These are phyloP conservation scores for Claviceps sp. DNA, from an alignment of 2,329 filamentous ascomycete species.

Conservation along the genomic window DNA sequence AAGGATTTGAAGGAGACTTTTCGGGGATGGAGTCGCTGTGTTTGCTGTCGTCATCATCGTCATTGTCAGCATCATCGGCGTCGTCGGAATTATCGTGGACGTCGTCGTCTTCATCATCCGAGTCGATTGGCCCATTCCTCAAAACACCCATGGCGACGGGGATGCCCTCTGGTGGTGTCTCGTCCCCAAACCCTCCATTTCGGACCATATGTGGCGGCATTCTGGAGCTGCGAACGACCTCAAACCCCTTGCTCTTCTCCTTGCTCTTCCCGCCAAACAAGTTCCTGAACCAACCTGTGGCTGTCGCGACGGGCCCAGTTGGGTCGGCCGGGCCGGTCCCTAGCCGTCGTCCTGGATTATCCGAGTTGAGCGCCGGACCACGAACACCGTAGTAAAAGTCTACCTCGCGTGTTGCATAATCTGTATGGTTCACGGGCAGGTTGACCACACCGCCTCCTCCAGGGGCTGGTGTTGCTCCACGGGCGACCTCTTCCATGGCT, in stretches of 20 bases:
- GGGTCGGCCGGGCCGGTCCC: slow-evolving; percentile 93
- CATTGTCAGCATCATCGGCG: not conserved
- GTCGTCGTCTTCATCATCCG: slow-evolving; percentile 37
- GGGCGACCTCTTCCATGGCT: slow-evolving; percentile 25
- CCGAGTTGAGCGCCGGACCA: slow-evolving; percentile 73
- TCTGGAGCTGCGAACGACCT: slow-evolving; percentile 81
- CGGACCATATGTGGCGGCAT: slow-evolving; percentile 61
- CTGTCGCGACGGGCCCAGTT: slow-evolving; percentile 78
- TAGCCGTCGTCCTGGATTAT: slow-evolving; percentile 66
- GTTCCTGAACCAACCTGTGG: slow-evolving; percentile 75
- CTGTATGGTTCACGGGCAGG: slow-evolving; percentile 48
- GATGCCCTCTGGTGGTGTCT: slow-evolving; percentile 53
- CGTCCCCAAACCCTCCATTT: slow-evolving; percentile 43
- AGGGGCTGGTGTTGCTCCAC: slow-evolving; percentile 31
- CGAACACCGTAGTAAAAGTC: slow-evolving; percentile 95
- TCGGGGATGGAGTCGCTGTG: slow-evolving; percentile 18
- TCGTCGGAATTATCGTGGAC: slow-evolving; percentile 8
- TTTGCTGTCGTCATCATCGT: slow-evolving; percentile 33
- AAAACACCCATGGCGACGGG: slow-evolving; percentile 50
- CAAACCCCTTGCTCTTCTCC: slow-evolving; percentile 91
- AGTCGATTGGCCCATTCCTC: slow-evolving; percentile 48
- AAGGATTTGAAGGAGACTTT: slow-evolving; percentile 12
- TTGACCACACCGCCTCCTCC: slow-evolving; percentile 17
- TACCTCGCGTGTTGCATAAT: slow-evolving; percentile 88
- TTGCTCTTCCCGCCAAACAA: slow-evolving; percentile 76